Evolutionary conservation across 1,284 basidiomycete species (phyloP).

Genomic region (Exobasidium rhododendri): DNA sequence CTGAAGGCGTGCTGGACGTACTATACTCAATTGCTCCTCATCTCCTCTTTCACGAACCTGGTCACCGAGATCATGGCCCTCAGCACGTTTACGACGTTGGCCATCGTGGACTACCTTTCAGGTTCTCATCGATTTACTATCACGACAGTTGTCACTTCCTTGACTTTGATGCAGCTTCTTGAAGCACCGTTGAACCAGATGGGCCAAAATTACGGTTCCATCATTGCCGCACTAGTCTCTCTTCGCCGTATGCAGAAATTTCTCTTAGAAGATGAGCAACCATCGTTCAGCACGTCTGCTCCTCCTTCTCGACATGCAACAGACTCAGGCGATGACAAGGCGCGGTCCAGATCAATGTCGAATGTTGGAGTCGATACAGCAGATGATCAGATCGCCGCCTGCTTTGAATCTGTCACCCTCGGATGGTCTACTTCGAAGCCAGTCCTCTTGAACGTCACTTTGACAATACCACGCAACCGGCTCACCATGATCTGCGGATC

Average conservation of each 20-base stretch:
- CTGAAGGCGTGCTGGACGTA: slow-evolving; percentile 19
- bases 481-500: slow-evolving; percentile 62
- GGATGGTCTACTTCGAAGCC: slow-evolving; percentile 24
- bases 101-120: slow-evolving; percentile 26
- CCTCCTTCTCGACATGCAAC: background rate
- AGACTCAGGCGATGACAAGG: background rate
- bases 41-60: slow-evolving; percentile 27
- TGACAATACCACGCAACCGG: slow-evolving; percentile 3
- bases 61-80: slow-evolving; percentile 25
- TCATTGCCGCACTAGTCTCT: slow-evolving; percentile 36
- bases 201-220: slow-evolving; percentile 36
- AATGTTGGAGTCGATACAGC: background rate
- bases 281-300: background rate
- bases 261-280: slow-evolving; percentile 21
- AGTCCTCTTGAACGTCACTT: slow-evolving; percentile 5
- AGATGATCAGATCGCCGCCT: slow-evolving; percentile 19
- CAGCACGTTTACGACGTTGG: slow-evolving; percentile 30
- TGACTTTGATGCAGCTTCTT: slow-evolving; percentile 35
- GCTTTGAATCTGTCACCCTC: slow-evolving; percentile 23
- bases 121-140: slow-evolving; percentile 31
- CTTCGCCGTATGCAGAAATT: slow-evolving; percentile 39
- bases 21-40: slow-evolving; percentile 20
- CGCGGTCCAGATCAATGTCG: background rate
- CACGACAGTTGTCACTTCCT: slow-evolving; percentile 39
- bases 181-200: slow-evolving; percentile 32